A percentile compares a stretch with the other conserved stretches of the same genome.
These are phyloP conservation scores for Daedalea quercina DNA, from an alignment of 768 basidiomycete genomes.

Conservation along the genomic window DNA sequence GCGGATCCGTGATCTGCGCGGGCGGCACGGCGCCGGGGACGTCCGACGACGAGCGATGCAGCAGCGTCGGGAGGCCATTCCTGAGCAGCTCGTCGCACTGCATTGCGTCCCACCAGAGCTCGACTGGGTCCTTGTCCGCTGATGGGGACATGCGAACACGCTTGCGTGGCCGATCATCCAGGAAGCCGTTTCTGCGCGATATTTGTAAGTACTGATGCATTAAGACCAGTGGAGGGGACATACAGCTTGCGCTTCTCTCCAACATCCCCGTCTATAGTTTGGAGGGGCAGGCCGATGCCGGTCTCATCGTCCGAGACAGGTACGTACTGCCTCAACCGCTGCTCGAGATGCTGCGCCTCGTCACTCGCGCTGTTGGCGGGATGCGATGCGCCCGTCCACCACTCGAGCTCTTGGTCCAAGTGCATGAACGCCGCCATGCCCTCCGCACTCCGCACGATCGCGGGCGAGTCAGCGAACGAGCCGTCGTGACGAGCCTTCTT, in stretches of 20 bases:
- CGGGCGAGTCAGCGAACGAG: conserved; percentile 59
- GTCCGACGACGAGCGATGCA: conserved; percentile 21
- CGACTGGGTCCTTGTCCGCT: conserved; percentile 38
- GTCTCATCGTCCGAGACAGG: conserved; percentile 19
- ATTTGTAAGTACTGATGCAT: conserved; percentile 2
- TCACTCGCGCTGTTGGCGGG: neutral
- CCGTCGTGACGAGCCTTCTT: conserved; percentile 32
- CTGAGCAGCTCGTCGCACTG: conserved; percentile 54
- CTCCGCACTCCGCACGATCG: conserved; percentile 61
- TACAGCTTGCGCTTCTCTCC: conserved; percentile 66
- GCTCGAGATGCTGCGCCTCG: conserved; percentile 11
- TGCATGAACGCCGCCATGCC: conserved; percentile 67
- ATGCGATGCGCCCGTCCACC: conserved; percentile 1
- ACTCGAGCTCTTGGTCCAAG: conserved; percentile 48
- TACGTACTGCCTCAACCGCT: conserved; percentile 13
- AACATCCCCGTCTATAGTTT: conserved; percentile 25
- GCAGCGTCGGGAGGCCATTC: conserved; percentile 52
- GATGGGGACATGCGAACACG: conserved; percentile 43
- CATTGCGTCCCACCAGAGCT: conserved; percentile 73
- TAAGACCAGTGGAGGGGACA: conserved; percentile 12
- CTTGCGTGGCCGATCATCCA: conserved; percentile 51
- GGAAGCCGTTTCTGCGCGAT: conserved; percentile 20
- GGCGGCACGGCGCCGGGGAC: conserved; percentile 17
- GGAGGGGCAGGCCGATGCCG: conserved; percentile 17
- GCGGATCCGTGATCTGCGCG: conserved; percentile 10